Evolutionary conservation across 495 filamentous ascomycete species (phyloP).

Genomic region (Saxispiralis lemnorum): DNA sequence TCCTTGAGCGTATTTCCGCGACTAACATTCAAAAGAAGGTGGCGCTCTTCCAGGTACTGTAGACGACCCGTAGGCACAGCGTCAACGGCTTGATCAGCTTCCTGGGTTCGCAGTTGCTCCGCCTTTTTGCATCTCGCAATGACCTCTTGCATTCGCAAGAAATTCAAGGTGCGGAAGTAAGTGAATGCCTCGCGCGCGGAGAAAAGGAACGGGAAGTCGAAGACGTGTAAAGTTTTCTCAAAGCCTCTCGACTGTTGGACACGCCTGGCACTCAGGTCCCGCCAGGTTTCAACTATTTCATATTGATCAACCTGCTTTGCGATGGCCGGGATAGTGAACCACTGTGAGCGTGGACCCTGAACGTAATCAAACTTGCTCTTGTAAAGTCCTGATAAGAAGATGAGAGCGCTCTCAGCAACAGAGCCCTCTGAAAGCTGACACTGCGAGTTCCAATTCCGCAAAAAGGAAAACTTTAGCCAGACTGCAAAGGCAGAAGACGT

Average conservation of each 20-base stretch:
- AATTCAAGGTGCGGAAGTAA: conserved; percentile 6
- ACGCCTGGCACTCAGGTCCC: neutral
- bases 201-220: conserved; percentile 1
- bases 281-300: neutral
- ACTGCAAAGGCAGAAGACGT: neutral
- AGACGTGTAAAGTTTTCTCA: neutral
- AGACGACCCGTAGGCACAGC: neutral
- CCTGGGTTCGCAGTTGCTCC: neutral
- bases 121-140: conserved; percentile 2
- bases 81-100: neutral
- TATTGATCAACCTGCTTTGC: neutral
- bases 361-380: neutral
- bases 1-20: conserved; percentile 43
- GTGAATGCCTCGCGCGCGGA: neutral
- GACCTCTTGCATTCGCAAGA: conserved; percentile 5
- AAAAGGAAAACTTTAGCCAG: neutral
- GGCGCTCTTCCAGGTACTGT: conserved; percentile 4
- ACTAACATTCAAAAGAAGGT: conserved; percentile 8
- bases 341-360: no score
- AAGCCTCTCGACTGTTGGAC: no score
- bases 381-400: neutral
- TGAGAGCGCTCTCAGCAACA: neutral
- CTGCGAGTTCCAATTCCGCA: neutral
- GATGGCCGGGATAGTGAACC: neutral
- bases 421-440: neutral